These are phyloP conservation scores for Beauveria bassiana DNA, from an alignment of 2,329 filamentous ascomycete genomes.

Conservation along the genomic window DNA sequence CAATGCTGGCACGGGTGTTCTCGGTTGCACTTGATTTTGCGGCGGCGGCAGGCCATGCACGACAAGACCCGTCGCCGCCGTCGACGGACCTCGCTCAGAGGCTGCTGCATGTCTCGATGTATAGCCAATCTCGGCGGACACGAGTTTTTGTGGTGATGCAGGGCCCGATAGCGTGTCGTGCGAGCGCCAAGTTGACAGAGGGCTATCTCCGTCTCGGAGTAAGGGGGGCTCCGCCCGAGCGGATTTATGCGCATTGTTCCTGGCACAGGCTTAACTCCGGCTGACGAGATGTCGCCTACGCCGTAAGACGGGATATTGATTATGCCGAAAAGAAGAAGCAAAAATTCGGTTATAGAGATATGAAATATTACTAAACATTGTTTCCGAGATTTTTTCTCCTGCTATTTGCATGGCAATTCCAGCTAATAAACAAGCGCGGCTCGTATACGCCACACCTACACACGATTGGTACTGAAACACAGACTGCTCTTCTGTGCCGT, in stretches of 20 bases:
- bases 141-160: not conserved
- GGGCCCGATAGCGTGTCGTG: not conserved
- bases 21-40: constrained; percentile 39
- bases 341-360: too few relatives aligned
- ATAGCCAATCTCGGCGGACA: too few relatives aligned
- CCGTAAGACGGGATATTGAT: not conserved
- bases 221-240: constrained; percentile 3
- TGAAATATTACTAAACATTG: too few relatives aligned
- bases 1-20: constrained; percentile 33
- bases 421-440: too few relatives aligned
- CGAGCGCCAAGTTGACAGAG: not conserved
- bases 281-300: not conserved
- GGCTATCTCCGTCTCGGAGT: constrained; percentile 10
- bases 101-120: not conserved
- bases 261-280: not conserved
- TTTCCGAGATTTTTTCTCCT: not conserved
- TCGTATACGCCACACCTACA: too few relatives aligned
- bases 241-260: not conserved
- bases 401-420: not conserved
- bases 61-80: constrained; percentile 18
- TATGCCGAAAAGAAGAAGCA: not conserved
- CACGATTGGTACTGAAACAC: too few relatives aligned
- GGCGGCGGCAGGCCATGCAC: constrained; percentile 34
- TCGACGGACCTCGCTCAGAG: not conserved
- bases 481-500: too few relatives aligned